phyloP scores from a whole-genome alignment of 768 basidiomycete species.

The Mycena kentingensis region DNA sequence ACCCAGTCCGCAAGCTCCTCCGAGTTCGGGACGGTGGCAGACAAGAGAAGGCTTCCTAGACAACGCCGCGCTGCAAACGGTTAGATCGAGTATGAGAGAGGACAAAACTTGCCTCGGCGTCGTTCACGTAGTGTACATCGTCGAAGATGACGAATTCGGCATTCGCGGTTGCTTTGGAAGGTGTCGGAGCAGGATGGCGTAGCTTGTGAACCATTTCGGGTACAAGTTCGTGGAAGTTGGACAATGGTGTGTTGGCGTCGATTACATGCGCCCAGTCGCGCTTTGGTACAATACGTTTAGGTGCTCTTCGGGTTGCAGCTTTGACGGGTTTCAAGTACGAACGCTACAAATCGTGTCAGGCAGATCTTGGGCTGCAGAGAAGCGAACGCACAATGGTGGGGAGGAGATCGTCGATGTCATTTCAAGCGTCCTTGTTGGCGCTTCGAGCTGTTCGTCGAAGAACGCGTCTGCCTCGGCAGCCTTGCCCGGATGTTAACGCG shows the following conservation, averaged over 20 bases:
- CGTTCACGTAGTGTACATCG: conserved; percentile 99
- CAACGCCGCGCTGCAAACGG: conserved; percentile 81
- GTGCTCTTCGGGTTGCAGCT: conserved; percentile 40
- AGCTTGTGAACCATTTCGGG: conserved; percentile 97
- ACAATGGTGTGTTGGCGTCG: conserved; percentile 86
- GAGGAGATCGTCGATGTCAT: conserved; percentile 79
- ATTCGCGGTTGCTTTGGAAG: conserved; percentile 98
- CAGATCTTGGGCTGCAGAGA: conserved; percentile 5
- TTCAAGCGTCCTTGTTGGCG: conserved; percentile 19
- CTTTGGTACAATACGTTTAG: conserved; percentile 59
- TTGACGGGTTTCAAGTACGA: conserved; percentile 59
- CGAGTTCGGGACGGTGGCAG: conserved; percentile 96
- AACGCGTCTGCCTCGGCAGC: conserved; percentile 15
- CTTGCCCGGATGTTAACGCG: conserved; percentile 1
- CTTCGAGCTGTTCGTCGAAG: conserved; percentile 21
- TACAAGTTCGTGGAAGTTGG: conserved; percentile 88
- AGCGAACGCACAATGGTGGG: conserved; percentile 50
- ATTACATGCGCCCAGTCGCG: conserved; percentile 99
- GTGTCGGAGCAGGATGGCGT: conserved; percentile 61
- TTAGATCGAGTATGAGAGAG: conserved; percentile 2
- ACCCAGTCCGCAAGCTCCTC: conserved; percentile 99
- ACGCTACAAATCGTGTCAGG: conserved; percentile 42
- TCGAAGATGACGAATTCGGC: conserved; percentile 99
- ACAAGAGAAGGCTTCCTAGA: conserved; percentile 98
- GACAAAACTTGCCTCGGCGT: conserved; percentile 75